phyloP scores from a whole-genome alignment of 140 eudicot genomes.

The Senecio squalidus region DNA sequence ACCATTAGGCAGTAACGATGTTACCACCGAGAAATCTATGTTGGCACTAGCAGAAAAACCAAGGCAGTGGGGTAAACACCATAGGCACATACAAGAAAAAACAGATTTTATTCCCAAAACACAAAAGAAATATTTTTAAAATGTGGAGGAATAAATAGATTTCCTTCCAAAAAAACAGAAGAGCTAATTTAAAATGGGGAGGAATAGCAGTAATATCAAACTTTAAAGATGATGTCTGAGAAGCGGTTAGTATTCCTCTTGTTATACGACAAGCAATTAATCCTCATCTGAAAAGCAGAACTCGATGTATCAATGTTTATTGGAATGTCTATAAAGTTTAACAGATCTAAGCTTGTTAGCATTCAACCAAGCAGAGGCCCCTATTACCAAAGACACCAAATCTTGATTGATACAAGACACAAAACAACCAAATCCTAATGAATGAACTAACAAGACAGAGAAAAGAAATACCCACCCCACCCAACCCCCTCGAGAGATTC shows the following conservation, averaged over 20 bases:
- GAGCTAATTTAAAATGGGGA: not conserved
- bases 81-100: not conserved
- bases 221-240: not conserved
- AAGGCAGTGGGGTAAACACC: not conserved
- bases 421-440: not conserved
- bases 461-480: no score
- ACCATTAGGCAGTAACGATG: conserved; percentile 25
- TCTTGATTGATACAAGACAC: not conserved
- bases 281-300: not conserved
- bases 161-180: not conserved
- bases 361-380: not conserved
- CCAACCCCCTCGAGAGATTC: no score
- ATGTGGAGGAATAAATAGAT: not conserved
- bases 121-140: not conserved
- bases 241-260: not conserved
- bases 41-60: conserved; percentile 15
- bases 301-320: not conserved
- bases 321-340: not conserved
- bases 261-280: not conserved
- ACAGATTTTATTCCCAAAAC: not conserved
- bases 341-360: not conserved
- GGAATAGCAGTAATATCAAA: not conserved
- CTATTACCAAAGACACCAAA: no score
- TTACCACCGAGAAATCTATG: conserved; percentile 12
- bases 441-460: not conserved